Percentiles rank a stretch among this genome's conserved stretches.
These are phyloP conservation scores for Casuarina glauca DNA, from an alignment of 306 rosid species.

Conservation along the genomic window DNA sequence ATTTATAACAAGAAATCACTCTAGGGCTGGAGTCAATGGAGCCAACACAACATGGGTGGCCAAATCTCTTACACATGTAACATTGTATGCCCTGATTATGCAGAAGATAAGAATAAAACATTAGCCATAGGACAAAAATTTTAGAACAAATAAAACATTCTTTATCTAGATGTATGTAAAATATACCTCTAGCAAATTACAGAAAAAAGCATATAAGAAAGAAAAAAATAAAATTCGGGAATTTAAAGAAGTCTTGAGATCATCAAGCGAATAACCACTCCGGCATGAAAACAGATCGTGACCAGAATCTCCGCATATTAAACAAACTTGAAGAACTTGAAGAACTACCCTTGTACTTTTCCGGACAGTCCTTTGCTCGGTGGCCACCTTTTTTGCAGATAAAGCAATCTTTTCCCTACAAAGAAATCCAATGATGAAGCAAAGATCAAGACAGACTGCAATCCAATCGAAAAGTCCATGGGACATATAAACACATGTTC, in stretches of 20 bases:
- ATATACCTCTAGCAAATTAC: constrained; percentile 6
- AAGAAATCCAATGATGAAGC: constrained; percentile 1
- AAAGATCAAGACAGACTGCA: neutral
- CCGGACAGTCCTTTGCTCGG: constrained; percentile 85
- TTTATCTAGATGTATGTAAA: constrained; percentile 7
- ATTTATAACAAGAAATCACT: constrained; percentile 82
- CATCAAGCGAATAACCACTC: constrained; percentile 58
- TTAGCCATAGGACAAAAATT: constrained; percentile 17
- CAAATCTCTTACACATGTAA: constrained; percentile 72
- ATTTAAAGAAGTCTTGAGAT: constrained; percentile 61
- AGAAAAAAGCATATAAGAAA: constrained; percentile 10
- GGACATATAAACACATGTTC: neutral
- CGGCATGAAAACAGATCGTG: constrained; percentile 87
- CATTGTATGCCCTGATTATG: constrained; percentile 70
- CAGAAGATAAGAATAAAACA: constrained; percentile 10
- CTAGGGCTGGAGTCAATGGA: constrained; percentile 29
- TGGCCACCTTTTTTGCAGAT: constrained; percentile 81
- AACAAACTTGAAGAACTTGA: constrained; percentile 47
- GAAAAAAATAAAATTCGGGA: constrained; percentile 5
- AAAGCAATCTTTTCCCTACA: constrained; percentile 70
- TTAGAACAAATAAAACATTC: neutral
- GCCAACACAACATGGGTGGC: constrained; percentile 77
- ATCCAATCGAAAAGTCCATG: neutral
- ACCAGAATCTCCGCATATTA: constrained; percentile 80
- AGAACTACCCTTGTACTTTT: constrained; percentile 45